Base-by-base conservation (phyloP, 176 grass and related monocot genomes). In the Puya raimondii region DNA sequence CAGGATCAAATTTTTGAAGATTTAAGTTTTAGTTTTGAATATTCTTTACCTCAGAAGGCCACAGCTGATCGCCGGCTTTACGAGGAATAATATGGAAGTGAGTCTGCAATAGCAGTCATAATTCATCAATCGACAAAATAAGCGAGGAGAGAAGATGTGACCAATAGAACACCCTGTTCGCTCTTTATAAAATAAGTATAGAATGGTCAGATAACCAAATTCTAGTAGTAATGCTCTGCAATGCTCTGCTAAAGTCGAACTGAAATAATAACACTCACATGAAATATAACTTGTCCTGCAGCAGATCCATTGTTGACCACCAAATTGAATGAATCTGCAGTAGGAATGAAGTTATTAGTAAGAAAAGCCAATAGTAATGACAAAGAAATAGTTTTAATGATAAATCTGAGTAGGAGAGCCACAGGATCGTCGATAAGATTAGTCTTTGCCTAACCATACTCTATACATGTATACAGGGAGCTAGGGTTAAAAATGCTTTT, bases 71-170 rank as follows among this genome's bases (percentile, higher is more conserved):
- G 51, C 80, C 87, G 74, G 76, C 65, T 73, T 86, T 85, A 48
- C 91, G 81, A 53, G 91, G 91, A 75, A 90, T 85, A 73, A 96
- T 87, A 73, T 96, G 91, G 66, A 96, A 78, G 83, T 96, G 91
- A 85, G 91, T 90, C 91, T 96, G 83, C 64, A 51, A 80, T 23
- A 75, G 71, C 10, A 10, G 81, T 56, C 70, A 20, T 61, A 61
- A 61, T 13, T 61, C n/a, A 18, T 27, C 59, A 42, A 42, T 42
- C 6, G 9, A 63, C 23, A 50, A 65, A 51, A 78, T 51, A 14
- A 16, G 52, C 48, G 20, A 29, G 0, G 2, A 65, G 11, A 74
- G 18, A 65, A 42, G 33, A 42, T 7, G 33, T 42, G 33, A 8
- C 33, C 4, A 42, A 42, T 7, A 6, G 4, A 42, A 42, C 33